A percentile compares a stretch with the other conserved stretches of the same genome.
Evolutionary conservation across 176 grass and related monocot genomes (phyloP).

Genomic region (Aegilops longissima): DNA sequence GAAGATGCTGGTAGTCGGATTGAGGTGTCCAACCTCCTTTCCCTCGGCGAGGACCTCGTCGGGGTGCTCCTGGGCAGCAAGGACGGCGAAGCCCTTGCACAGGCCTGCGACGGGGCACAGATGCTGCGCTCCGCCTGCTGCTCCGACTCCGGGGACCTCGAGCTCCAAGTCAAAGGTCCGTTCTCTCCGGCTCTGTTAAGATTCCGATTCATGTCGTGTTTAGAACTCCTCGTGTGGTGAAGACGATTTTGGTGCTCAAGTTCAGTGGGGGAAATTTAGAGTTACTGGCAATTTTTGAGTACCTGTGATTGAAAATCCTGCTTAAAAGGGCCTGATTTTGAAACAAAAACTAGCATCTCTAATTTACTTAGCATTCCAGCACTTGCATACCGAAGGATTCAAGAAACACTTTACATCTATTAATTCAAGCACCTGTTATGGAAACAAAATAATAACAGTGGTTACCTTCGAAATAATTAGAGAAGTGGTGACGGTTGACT

Average conservation of each 20-base stretch:
- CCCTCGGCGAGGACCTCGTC: conserved; percentile 41
- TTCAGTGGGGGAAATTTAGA: background rate
- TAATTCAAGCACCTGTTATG: background rate
- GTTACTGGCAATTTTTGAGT: background rate
- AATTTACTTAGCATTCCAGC: background rate
- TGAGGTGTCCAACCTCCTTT: conserved; percentile 41
- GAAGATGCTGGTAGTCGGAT: conserved; percentile 31
- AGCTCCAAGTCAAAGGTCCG: conserved; percentile 42
- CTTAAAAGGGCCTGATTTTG: background rate
- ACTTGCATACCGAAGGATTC: background rate
- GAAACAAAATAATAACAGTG: background rate
- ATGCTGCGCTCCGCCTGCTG: conserved; percentile 51
- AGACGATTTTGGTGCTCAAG: background rate
- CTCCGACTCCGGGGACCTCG: conserved; percentile 40
- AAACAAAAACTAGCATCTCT: background rate
- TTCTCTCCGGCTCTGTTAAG: background rate
- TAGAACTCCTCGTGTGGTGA: background rate
- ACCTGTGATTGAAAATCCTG: background rate
- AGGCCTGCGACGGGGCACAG: conserved; percentile 25
- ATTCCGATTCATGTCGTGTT: background rate
- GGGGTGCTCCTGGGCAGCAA: conserved; percentile 38
- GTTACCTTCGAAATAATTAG: background rate
- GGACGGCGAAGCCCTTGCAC: conserved; percentile 38
- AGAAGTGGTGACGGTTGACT: background rate
- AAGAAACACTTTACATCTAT: background rate